These are phyloP conservation scores for Taxillus chinensis DNA, from an alignment of 164 flowering plant genomes.

Conservation along the genomic window DNA sequence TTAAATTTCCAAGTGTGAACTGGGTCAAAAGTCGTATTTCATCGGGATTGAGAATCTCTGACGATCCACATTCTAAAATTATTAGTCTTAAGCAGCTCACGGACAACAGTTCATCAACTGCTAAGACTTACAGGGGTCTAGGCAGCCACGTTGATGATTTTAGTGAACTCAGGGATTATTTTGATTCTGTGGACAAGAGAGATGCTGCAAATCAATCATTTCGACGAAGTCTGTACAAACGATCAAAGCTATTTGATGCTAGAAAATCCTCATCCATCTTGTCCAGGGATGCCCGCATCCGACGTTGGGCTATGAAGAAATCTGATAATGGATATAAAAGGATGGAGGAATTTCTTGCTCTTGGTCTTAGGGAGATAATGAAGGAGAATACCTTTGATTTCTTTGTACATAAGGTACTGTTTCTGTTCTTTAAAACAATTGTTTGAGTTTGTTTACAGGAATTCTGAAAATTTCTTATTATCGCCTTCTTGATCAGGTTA, in stretches of 20 bases:
- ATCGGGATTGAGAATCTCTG: slow-evolving; percentile 14
- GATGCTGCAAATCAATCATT: slow-evolving; percentile 55
- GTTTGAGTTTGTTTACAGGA: not conserved
- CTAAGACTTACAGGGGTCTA: slow-evolving; percentile 23
- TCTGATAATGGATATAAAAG: slow-evolving; percentile 64
- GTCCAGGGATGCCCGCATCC: slow-evolving; percentile 84
- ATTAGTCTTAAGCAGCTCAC: slow-evolving; percentile 55
- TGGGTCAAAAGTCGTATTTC: slow-evolving; percentile 46
- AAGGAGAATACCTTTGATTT: slow-evolving; percentile 74
- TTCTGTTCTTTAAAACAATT: not conserved
- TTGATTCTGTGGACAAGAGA: slow-evolving; percentile 48
- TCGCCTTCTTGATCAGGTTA: slow-evolving; percentile 43
- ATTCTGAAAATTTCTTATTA: not conserved
- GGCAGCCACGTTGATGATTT: slow-evolving; percentile 46
- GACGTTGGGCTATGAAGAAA: slow-evolving; percentile 66
- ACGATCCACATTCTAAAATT: slow-evolving; percentile 36
- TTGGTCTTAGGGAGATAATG: slow-evolving; percentile 73
- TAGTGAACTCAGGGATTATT: slow-evolving; percentile 42
- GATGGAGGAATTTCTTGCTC: slow-evolving; percentile 65
- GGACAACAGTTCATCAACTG: slow-evolving; percentile 30
- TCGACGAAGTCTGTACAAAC: slow-evolving; percentile 60
- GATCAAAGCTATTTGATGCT: slow-evolving; percentile 72
- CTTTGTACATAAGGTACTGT: slow-evolving; percentile 76
- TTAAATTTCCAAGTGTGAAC: slow-evolving; percentile 43
- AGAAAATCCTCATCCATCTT: slow-evolving; percentile 68